Conservation (phyloP, 140 eudicot species). For the Flaveria floridana region DNA sequence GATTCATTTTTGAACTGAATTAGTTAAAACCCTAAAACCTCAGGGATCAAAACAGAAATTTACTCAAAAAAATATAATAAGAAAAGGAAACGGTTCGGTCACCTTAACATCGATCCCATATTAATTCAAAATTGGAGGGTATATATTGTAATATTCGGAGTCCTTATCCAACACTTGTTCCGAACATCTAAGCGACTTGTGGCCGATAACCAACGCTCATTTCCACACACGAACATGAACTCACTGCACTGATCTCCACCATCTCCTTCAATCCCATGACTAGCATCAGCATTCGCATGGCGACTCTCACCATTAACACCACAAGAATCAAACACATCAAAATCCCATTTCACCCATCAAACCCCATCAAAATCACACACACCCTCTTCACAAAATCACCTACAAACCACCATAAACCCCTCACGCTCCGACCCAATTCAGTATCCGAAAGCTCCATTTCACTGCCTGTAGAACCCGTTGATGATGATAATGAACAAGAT, state of each 20-base stretch:
- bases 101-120: no score
- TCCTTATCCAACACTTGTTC: constrained; percentile 32
- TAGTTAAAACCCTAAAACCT: no score
- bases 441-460: constrained; percentile 76
- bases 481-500: constrained; percentile 36
- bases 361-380: constrained; percentile 17
- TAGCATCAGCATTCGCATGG: constrained; percentile 36
- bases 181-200: constrained; percentile 8
- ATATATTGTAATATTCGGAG: background rate
- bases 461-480: constrained; percentile 36
- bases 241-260: constrained; percentile 16
- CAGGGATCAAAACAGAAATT: no score
- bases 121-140: background rate
- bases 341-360: constrained; percentile 35
- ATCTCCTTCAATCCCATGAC: constrained; percentile 46
- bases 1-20: no score
- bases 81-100: no score
- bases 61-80: no score
- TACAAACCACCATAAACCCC: constrained; percentile 19
- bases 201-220: constrained; percentile 32
- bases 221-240: constrained; percentile 19
- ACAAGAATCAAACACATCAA: constrained; percentile 49
- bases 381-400: constrained; percentile 33
- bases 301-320: constrained; percentile 44
- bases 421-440: constrained; percentile 41